Base-by-base conservation (phyloP, 306 rosid species). In the Prunus fruticosa region DNA sequence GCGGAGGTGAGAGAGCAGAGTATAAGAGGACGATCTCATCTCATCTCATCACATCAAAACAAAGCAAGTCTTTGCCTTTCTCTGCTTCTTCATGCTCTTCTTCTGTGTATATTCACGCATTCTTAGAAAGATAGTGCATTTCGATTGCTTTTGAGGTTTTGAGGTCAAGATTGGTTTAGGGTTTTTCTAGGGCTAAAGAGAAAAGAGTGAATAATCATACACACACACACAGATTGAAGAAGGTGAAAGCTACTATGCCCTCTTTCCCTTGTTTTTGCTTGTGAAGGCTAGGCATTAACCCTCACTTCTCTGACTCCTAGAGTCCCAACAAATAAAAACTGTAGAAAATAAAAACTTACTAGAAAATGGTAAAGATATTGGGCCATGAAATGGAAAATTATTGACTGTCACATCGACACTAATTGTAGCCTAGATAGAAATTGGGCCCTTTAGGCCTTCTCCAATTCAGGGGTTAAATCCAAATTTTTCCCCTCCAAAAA, bases 1-100 rank as follows among this genome's bases (percentile, higher is more conserved):
- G 79, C 76, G 81, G 74, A 84, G 72, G 60, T 83, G 84, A 67
- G 78, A 78, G 74, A 76, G 79, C 72, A 79, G 69, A 70, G 74
- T 61, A 43, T 20, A 77, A 18, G 80, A 28, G 32, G 68, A 45
- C 20, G 74, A 45, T 67, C 41, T 45, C 77, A 73, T 73, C 45
- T 73, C 69, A 63, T 5, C n/a, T 63, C 77, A 61, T 64, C 27
- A 27, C 19, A 63, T 20, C 47, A 62, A 74, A 14, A 8, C 49
- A 65, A 72, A 8, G 73, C 82, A 71, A 32, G 79, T 27, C 25
- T 67, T 34, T 6, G 73, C 50, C 43, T 46, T 79, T 75, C 77
- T 50, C 70, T 8, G 78, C 73, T 74, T 73, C 83, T 22, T 30
- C 38, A 52, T 11, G 5, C n/a, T 34, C n/a, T 58, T 51, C 69